Conservation (phyloP, 352 stramenopile species). For the Pythium biforme region DNA sequence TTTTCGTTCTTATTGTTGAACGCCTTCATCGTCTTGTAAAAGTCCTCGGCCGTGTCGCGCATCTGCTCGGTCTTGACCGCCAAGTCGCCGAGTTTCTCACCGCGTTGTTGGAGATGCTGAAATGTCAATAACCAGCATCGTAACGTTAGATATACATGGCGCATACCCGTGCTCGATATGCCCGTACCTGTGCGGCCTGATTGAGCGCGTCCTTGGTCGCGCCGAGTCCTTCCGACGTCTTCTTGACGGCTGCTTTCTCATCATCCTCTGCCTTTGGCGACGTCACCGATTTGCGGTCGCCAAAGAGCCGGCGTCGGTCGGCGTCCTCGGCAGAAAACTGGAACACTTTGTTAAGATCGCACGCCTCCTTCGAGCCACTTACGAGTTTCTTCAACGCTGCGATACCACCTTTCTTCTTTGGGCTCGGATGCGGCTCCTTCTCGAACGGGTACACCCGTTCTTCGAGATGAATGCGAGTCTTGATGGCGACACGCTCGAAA, state of each 20-base stretch:
- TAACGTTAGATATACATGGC: background rate
- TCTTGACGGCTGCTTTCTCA: conserved; percentile 20
- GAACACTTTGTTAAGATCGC: conserved; percentile 76
- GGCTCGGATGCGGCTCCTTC: conserved; percentile 29
- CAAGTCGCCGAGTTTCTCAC: conserved; percentile 73
- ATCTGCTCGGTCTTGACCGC: conserved; percentile 82
- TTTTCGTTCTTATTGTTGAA: conserved; percentile 84
- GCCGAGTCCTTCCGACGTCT: conserved; percentile 30
- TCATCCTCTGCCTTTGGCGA: conserved; percentile 10
- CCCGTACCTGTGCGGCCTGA: conserved; percentile 62
- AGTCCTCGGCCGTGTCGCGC: conserved; percentile 79
- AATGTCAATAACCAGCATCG: conserved; percentile 12
- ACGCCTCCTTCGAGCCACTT: conserved; percentile 52
- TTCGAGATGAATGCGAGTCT: conserved; percentile 42
- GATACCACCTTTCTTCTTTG: conserved; percentile 58
- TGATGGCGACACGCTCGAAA: conserved; percentile 51
- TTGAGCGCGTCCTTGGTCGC: conserved; percentile 63
- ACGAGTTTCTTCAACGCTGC: conserved; percentile 78
- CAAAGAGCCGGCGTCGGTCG: conserved; percentile 57
- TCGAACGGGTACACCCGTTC: conserved; percentile 37
- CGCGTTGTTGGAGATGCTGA: conserved; percentile 71
- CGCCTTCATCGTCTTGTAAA: conserved; percentile 83
- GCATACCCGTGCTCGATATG: background rate
- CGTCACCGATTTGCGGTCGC: conserved; percentile 32
- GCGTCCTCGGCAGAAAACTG: conserved; percentile 62